A percentile compares a stretch with the other conserved stretches of the same genome.
Conservation (phyloP, 108 stramenopile species). For the Pseudonitzschia multiseries region DNA sequence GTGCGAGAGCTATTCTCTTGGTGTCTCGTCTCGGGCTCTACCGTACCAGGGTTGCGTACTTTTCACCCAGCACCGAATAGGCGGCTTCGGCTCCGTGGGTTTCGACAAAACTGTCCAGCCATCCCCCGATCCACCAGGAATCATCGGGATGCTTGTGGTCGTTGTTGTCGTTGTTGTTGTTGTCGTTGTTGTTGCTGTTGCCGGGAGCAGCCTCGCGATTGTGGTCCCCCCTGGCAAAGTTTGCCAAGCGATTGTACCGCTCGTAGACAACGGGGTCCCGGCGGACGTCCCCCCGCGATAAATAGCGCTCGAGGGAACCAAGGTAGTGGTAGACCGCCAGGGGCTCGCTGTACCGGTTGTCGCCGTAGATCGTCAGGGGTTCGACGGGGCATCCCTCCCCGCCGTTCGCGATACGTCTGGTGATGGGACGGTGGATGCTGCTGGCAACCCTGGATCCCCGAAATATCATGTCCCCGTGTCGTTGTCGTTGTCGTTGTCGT, state of each 20-base stretch:
- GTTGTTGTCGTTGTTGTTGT: slow-evolving; percentile 4
- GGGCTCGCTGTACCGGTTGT: slow-evolving; percentile 3
- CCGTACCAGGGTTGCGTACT: background rate
- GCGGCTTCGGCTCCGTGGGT: slow-evolving; percentile 22
- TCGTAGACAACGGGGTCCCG: slow-evolving; percentile 6
- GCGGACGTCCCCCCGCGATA: slow-evolving; percentile 28
- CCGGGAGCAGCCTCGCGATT: no score
- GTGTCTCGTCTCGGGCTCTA: no score
- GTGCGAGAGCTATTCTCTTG: no score
- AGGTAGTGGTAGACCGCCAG: slow-evolving; percentile 43
- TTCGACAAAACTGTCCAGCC: slow-evolving; percentile 45
- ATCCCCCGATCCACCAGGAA: slow-evolving; percentile 30
- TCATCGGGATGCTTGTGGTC: background rate
- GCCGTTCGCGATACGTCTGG: no score
- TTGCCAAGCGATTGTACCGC: background rate
- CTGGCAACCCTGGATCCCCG: slow-evolving; percentile 1
- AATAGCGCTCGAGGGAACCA: slow-evolving; percentile 42
- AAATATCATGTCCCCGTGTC: background rate
- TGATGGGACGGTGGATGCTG: slow-evolving; percentile 37
- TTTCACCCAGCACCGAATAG: slow-evolving; percentile 17
- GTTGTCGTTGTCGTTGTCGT: background rate
- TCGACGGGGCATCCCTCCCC: background rate
- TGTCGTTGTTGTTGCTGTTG: no score
- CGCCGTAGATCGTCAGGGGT: background rate
- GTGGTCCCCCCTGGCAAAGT: background rate